A percentile compares a stretch with the other conserved stretches of the same genome.
Evolutionary conservation across 805 yeast genomes (phyloP).

Genomic region (Ogataea henricii): DNA sequence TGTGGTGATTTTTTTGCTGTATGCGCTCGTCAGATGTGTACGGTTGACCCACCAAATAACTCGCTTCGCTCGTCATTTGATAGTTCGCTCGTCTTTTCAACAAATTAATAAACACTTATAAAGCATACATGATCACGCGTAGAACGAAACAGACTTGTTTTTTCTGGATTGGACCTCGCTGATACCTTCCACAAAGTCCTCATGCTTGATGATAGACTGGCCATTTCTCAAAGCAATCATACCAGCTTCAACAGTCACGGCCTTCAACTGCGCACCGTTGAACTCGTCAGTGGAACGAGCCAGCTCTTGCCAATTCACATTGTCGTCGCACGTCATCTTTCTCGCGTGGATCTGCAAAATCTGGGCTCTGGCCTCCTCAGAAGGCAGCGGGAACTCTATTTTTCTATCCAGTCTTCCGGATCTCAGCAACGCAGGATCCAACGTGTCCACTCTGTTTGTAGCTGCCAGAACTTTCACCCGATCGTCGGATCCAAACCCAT

Average conservation of each 20-base stretch:
- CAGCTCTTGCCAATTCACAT: conserved; percentile 96
- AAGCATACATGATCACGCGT: conserved; percentile 57
- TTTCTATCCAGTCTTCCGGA: conserved; percentile 98
- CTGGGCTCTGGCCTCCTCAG: conserved; percentile 96
- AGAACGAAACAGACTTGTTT: conserved; percentile 91
- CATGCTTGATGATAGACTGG: conserved; percentile 88
- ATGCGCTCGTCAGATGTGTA: too few species aligned
- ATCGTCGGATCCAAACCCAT: conserved; percentile 97
- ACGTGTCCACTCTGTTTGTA: conserved; percentile 94
- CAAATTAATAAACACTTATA: background rate
- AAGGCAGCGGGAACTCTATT: conserved; percentile 96
- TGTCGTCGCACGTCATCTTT: conserved; percentile 89
- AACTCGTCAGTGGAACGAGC: conserved; percentile 98
- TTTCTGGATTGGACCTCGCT: conserved; percentile 98
- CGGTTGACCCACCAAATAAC: too few species aligned
- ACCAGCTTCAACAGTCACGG: conserved; percentile 99
- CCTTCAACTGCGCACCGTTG: conserved; percentile 98
- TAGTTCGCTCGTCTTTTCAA: too few species aligned
- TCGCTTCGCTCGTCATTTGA: background rate
- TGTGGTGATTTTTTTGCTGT: background rate
- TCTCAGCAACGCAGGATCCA: conserved; percentile 97
- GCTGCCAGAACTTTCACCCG: conserved; percentile 97
- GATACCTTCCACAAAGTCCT: conserved; percentile 97
- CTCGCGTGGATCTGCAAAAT: conserved; percentile 96
- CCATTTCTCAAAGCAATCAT: conserved; percentile 98